Base-by-base conservation (phyloP, 2,329 filamentous ascomycete genomes). In the Decorospora gaudefroyi region DNA sequence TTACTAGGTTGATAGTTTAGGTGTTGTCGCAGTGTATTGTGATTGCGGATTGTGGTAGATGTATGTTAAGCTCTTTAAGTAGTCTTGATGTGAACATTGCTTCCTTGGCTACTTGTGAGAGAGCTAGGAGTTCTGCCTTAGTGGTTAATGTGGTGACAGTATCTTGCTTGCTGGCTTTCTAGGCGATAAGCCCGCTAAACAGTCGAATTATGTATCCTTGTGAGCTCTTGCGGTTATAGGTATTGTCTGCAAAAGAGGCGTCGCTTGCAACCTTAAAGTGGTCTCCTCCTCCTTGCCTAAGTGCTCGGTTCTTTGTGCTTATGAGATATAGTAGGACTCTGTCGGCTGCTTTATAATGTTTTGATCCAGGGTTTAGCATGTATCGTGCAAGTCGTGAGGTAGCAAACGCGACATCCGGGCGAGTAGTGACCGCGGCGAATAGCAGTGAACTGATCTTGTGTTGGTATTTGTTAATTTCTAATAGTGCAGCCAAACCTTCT, bases 181-280 rank as follows among this genome's bases (percentile, higher is more conserved):
- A 49, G 3, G 32, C 27, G 16, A 52, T 42, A 5, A 42, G 30
- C 21, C 40, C 32, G 11, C 31, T 18, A 25, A 50, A 50, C 19
- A 53, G 29, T 29, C 48, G 49, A 13, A 52, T 43, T 10, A 23
- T 25, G 19, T 46, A 52, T 18, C 42, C 44, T 33, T 52, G 12
- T 8, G 16, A 37, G 25, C 34, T 28, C 16, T 37, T 37, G 4
- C 5, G 6, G 23, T 37, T 25, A 6, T 12, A 6, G 3, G 34
- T 37, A 9, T 37, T 37, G 16, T 37, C 34, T 17, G 25, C 34
- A 8, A 37, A 37, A 17, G 15, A 29, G 16, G 25, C 25, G 25
- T 53, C 31, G 29, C 49, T 53, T 1, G 46, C 37, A 10, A 49
- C 37, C 25, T 41, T 11, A 3, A 51, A 21, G 16, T n/a, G 8